These are phyloP conservation scores for Dipodascopsis uninucleata DNA, from an alignment of 805 yeast species.

Conservation along the genomic window DNA sequence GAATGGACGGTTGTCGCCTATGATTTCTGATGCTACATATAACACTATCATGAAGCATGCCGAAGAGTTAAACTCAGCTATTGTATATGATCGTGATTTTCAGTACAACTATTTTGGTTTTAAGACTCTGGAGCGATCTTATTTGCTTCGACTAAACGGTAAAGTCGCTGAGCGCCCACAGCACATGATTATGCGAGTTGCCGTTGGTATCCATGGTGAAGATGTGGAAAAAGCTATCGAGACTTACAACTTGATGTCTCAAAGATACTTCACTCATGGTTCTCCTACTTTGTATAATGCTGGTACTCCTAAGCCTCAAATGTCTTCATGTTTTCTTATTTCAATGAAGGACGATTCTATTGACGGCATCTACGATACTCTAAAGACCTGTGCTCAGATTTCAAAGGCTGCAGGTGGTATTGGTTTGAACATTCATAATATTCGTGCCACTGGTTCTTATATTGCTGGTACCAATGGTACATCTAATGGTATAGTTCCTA, in stretches of 20 bases:
- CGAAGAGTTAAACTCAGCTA: constrained; percentile 66
- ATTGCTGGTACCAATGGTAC: constrained; percentile 91
- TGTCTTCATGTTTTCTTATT: constrained; percentile 88
- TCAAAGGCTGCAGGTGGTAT: constrained; percentile 96
- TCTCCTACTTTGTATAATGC: constrained; percentile 94
- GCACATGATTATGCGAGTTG: constrained; percentile 83
- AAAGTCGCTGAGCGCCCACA: constrained; percentile 87
- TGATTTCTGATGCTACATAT: constrained; percentile 66
- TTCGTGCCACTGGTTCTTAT: constrained; percentile 80
- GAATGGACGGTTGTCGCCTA: constrained; percentile 62
- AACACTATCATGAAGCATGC: constrained; percentile 60
- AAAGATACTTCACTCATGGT: constrained; percentile 85
- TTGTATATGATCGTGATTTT: constrained; percentile 74
- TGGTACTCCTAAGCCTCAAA: constrained; percentile 78
- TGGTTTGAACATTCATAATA: constrained; percentile 84
- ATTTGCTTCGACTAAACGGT: constrained; percentile 62
- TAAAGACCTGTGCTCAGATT: constrained; percentile 82
- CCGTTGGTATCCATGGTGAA: constrained; percentile 81
- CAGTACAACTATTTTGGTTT: constrained; percentile 81
- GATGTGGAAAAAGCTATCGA: constrained; percentile 65
- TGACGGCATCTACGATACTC: constrained; percentile 88
- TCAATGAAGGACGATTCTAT: constrained; percentile 94
- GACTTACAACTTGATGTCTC: constrained; percentile 84
- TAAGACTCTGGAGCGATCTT: constrained; percentile 87
- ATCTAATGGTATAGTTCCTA: constrained; percentile 91